phyloP scores from a whole-genome alignment of 2,329 filamentous ascomycete species.

The Beauveria brongniartii region DNA sequence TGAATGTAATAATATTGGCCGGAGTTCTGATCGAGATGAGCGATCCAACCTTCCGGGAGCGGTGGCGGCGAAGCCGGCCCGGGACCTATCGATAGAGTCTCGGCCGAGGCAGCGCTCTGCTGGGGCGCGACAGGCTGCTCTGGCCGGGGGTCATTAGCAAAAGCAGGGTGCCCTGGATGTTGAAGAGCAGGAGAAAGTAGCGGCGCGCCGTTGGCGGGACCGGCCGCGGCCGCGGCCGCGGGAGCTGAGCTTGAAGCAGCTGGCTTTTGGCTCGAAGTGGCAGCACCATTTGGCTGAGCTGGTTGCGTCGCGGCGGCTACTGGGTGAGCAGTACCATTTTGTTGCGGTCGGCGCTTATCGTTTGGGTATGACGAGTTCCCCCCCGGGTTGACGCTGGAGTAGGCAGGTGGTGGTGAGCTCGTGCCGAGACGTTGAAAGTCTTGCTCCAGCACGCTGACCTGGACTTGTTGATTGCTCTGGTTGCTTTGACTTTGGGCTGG shows the following conservation, averaged over 20 bases:
- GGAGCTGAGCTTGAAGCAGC: constrained; percentile 15
- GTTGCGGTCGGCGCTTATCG: constrained; percentile 60
- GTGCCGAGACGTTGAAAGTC: constrained; percentile 78
- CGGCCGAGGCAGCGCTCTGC: constrained; percentile 19
- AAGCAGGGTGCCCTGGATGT: constrained; percentile 72
- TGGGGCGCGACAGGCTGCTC: constrained; percentile 40
- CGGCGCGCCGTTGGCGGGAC: constrained; percentile 22
- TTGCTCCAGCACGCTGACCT: constrained; percentile 69
- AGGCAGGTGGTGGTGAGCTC: constrained; percentile 88
- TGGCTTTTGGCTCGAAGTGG: constrained; percentile 15
- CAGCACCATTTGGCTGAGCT: constrained; percentile 21
- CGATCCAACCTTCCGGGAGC: constrained; percentile 95
- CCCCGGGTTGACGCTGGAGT: constrained; percentile 64
- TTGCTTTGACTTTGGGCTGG: constrained; percentile 17
- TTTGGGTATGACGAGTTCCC: constrained; percentile 58
- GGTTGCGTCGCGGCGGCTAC: constrained; percentile 21
- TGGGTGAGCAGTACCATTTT: constrained; percentile 16
- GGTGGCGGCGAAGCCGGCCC: constrained; percentile 79
- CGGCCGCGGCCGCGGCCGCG: constrained; percentile 17
- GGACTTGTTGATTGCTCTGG: constrained; percentile 28
- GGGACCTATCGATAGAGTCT: constrained; percentile 18
- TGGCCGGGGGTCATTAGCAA: constrained; percentile 71
- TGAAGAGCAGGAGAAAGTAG: constrained; percentile 38
- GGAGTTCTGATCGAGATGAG: constrained; percentile 88
- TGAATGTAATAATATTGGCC: constrained; percentile 99